Percentiles rank a stretch among this genome's conserved stretches.
Evolutionary conservation across 441 rosid species (phyloP).

Genomic region (Erodium chrysanthum): DNA sequence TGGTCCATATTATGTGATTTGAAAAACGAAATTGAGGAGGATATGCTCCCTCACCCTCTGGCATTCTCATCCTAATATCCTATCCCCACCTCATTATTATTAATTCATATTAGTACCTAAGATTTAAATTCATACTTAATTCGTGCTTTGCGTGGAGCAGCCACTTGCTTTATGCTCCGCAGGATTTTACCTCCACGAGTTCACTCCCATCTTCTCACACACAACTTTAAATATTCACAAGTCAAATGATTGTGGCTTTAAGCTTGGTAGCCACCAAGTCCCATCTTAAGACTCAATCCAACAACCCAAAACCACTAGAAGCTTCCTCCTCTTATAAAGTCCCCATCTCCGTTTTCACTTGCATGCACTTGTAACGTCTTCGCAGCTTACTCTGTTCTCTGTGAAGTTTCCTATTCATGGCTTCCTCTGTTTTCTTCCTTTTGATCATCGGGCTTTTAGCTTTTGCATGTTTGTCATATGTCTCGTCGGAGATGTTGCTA

Average conservation of each 20-base stretch:
- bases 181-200: neutral
- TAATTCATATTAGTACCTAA: no score
- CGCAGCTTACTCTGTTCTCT: neutral
- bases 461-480: slow-evolving; percentile 8
- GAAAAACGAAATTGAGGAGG: neutral
- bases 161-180: neutral
- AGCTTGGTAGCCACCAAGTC: neutral
- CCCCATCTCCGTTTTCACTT: neutral
- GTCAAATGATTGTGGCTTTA: neutral
- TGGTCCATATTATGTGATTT: neutral
- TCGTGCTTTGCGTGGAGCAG: neutral
- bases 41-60: slow-evolving; percentile 3
- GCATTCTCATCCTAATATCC: neutral
- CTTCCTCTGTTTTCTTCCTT: slow-evolving; percentile 13
- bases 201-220: neutral
- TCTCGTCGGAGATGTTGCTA: slow-evolving; percentile 34
- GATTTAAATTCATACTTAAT: neutral
- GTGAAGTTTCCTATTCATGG: slow-evolving; percentile 31
- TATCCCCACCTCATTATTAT: neutral
- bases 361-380: neutral
- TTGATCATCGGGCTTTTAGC: slow-evolving; percentile 11
- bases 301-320: neutral
- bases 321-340: neutral
- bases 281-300: neutral
- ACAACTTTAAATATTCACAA: neutral